phyloP scores from a whole-genome alignment of 306 rosid genomes.

The Cotoneaster glaucophyllus region DNA sequence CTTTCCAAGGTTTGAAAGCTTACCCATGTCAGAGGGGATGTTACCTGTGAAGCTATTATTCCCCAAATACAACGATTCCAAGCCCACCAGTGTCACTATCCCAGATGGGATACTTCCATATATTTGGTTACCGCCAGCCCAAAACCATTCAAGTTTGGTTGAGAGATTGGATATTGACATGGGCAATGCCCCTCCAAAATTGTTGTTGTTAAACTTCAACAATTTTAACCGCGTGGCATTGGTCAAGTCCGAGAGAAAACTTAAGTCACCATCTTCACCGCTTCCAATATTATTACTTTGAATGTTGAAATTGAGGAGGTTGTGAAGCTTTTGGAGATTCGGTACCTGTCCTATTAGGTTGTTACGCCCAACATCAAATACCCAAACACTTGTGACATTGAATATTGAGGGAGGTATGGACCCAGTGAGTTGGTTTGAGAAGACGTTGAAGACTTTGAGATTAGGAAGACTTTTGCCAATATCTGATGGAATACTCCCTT shows the following conservation, averaged over 20 bases:
- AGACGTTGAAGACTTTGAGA: fast-evolving
- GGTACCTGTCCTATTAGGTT: not conserved
- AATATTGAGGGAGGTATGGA: not conserved
- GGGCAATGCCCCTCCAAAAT: constrained; percentile 9
- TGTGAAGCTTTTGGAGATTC: not conserved
- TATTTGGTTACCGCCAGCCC: not conserved
- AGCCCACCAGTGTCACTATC: not conserved
- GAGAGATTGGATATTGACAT: not conserved
- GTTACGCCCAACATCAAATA: fast-evolving
- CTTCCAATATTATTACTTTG: not conserved
- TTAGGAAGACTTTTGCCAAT: not conserved
- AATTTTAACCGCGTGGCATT: not conserved
- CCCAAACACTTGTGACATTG: not conserved
- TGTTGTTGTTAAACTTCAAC: not conserved
- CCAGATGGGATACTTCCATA: constrained; percentile 1
- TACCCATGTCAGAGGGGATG: not conserved
- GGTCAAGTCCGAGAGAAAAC: not conserved
- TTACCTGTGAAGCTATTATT: not conserved
- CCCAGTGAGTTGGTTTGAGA: not conserved
- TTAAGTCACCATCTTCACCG: not conserved
- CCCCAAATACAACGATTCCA: fast-evolving
- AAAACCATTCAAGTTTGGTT: fast-evolving
- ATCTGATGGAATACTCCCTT: not conserved
- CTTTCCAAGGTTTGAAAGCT: not conserved
- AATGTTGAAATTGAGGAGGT: fast-evolving